Base-by-base conservation (phyloP, 768 basidiomycete species). In the Suillus hirtellus region DNA sequence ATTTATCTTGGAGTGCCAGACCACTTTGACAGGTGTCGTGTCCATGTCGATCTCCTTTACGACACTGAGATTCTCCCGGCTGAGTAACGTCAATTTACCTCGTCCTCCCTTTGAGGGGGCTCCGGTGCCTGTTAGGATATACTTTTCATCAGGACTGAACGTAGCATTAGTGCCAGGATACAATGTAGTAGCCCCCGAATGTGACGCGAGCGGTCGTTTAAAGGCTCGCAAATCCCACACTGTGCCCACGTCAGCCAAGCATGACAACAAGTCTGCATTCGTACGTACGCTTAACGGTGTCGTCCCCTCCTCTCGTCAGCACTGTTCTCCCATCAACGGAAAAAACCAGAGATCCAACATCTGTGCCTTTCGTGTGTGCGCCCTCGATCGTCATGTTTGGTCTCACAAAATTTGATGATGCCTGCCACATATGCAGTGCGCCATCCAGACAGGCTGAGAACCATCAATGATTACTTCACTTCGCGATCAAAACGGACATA, bases 1-100 rank as follows among this genome's bases (percentile, higher is more conserved):
- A 80, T 99, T 99, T 81, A 99, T 99, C 77, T 92, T 93, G 7
- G 93, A 86, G 79, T 98, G 97, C 97, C 97, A 99, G 34, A 84
- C 77, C 2, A 98, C 92, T 71, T 89, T 91, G 62, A 99, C 92
- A 11, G 97, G 95, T 42, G 88, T 91, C 31, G 88, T 82, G 50
- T 88, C 88, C 69, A 92, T 85, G 62, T 82, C 85, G 50, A 94
- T 68, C 49, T 82, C 81, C 76, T 89, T 89, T 60, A 80, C 86
- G 55, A 88, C 82, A 64, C 88, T 87, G 50, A 97, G 77, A 44
- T 81, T 83, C 62, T 89, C 85, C 71, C 89, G 89, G 63, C 80
- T 80, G 75, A 98, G 72, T 70, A 96, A 88, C 62, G 92, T 75
- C 61, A 98, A 78, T 64, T 83, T 84, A 1, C 95, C 95, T 64